Percentiles rank a stretch among this genome's conserved stretches.
phyloP scores from a whole-genome alignment of 75 land plant genomes.

The Picea glauca region DNA sequence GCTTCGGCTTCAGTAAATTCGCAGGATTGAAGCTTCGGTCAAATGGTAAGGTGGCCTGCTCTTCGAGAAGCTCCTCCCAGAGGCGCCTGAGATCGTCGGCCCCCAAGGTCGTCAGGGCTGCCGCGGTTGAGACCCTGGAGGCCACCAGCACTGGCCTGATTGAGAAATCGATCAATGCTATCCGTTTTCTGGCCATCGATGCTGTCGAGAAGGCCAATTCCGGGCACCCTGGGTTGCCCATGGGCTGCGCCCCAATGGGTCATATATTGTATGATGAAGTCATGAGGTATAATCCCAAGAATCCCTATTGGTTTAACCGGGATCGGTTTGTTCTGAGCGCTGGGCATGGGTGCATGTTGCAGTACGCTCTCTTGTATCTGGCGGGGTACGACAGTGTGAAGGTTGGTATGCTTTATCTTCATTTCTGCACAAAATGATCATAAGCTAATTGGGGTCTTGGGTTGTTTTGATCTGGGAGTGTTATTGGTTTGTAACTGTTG shows the following conservation, averaged over 20 bases:
- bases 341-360: slow-evolving; percentile 50
- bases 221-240: slow-evolving; percentile 46
- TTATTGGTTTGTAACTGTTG: no score
- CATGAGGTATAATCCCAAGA: slow-evolving; percentile 43
- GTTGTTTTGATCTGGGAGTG: no score
- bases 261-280: slow-evolving; percentile 42
- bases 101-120: slow-evolving; percentile 13
- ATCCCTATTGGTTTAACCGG: slow-evolving; percentile 43
- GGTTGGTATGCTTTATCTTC: slow-evolving; percentile 8
- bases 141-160: slow-evolving; percentile 11
- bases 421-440: background rate
- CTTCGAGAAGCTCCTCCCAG: background rate
- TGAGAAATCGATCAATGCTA: slow-evolving; percentile 36
- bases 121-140: slow-evolving; percentile 40
- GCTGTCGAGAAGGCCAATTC: slow-evolving; percentile 54
- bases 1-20: background rate
- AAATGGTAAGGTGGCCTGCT: background rate
- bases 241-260: slow-evolving; percentile 48
- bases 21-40: background rate
- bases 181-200: slow-evolving; percentile 42
- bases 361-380: slow-evolving; percentile 39
- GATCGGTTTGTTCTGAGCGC: slow-evolving; percentile 46
- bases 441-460: background rate
- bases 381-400: slow-evolving; percentile 40
- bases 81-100: background rate